Conservation (phyloP, 371 early-diverging fungal genomes). For the Rhizoclosmatium hyalinum region DNA sequence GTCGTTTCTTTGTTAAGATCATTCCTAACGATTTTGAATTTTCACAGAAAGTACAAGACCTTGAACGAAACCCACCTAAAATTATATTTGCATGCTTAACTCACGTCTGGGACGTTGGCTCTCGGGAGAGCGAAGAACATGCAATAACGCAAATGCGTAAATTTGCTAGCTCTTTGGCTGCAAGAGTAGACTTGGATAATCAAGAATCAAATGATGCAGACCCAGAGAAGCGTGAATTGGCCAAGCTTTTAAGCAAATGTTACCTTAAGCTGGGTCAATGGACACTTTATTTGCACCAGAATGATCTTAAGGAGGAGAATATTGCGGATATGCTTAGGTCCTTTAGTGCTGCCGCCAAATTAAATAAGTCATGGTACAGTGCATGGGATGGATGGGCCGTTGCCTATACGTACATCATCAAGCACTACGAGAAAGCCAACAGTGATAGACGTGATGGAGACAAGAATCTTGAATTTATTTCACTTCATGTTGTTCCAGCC, state of each 20-base stretch:
- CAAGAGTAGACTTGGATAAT: conserved; percentile 43
- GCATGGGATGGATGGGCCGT: conserved; percentile 98
- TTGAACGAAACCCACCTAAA: conserved; percentile 66
- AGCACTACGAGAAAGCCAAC: conserved; percentile 72
- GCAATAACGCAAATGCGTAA: conserved; percentile 50
- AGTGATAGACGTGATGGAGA: conserved; percentile 35
- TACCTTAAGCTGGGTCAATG: conserved; percentile 93
- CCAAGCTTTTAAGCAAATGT: conserved; percentile 82
- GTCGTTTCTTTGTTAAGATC: not conserved
- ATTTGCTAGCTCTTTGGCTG: conserved; percentile 60
- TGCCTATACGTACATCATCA: conserved; percentile 90
- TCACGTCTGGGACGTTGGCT: conserved; percentile 88
- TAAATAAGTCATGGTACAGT: conserved; percentile 95
- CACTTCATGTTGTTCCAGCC: conserved; percentile 69
- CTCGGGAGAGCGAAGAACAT: conserved; percentile 44
- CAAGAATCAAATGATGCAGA: conserved; percentile 42
- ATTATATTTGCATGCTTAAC: conserved; percentile 94
- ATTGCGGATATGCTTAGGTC: conserved; percentile 82
- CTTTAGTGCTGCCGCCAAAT: conserved; percentile 85
- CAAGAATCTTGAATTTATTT: conserved; percentile 55
- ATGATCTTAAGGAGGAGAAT: conserved; percentile 69
- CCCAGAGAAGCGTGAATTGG: conserved; percentile 47
- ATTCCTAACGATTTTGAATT: not conserved
- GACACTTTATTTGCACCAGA: conserved; percentile 82
- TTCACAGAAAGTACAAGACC: conserved; percentile 29